Conservation (phyloP, 257 asterid genomes). For the Solanum rostratum region DNA sequence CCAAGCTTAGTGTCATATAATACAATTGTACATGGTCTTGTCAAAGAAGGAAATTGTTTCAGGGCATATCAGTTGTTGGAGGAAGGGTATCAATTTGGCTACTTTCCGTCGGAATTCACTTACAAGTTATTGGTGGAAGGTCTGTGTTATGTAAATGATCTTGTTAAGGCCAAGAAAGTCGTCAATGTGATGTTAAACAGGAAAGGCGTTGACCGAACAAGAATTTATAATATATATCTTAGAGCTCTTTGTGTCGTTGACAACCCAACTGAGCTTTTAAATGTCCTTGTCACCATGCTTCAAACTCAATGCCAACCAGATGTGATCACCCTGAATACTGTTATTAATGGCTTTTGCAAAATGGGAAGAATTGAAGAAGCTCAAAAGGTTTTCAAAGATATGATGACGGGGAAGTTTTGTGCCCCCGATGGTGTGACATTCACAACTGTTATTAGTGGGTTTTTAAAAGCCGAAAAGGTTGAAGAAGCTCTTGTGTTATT, state of each 20-base stretch:
- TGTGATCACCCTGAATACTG: constrained; percentile 64
- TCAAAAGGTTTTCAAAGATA: constrained; percentile 49
- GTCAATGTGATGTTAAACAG: constrained; percentile 44
- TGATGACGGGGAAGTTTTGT: constrained; percentile 65
- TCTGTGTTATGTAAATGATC: constrained; percentile 53
- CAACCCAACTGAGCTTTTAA: constrained; percentile 75
- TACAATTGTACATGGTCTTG: constrained; percentile 62
- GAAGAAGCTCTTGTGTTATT: constrained; percentile 50
- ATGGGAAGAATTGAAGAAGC: constrained; percentile 69
- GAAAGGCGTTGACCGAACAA: constrained; percentile 35
- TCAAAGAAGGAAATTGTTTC: constrained; percentile 53
- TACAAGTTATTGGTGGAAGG: constrained; percentile 60
- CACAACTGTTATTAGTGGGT: constrained; percentile 53
- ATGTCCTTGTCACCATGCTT: constrained; percentile 62
- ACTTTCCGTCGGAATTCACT: constrained; percentile 69
- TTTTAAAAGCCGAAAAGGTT: constrained; percentile 38
- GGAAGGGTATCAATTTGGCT: constrained; percentile 56
- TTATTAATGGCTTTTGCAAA: constrained; percentile 67
- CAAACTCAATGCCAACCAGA: constrained; percentile 76
- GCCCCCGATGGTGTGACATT: constrained; percentile 68
- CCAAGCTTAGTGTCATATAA: constrained; percentile 62
- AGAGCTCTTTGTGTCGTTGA: constrained; percentile 59
- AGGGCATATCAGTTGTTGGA: constrained; percentile 78
- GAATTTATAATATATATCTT: constrained; percentile 72
- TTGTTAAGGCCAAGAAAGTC: constrained; percentile 55